Percentiles rank a stretch among this genome's conserved stretches.
These are phyloP conservation scores for Fonsecaea nubica DNA, from an alignment of 2,329 filamentous ascomycete species.

Conservation along the genomic window DNA sequence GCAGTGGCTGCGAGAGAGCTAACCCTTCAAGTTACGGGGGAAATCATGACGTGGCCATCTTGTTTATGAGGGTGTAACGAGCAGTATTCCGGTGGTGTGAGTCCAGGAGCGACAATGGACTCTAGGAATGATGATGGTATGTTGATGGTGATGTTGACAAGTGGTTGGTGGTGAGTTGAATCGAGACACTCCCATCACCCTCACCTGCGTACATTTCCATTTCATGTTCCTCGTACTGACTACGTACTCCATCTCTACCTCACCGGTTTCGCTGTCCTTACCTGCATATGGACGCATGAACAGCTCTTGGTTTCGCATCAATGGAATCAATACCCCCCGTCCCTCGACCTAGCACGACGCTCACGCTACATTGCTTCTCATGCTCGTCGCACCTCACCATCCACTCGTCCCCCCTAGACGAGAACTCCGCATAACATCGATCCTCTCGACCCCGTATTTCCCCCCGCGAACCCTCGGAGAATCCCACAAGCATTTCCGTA, in stretches of 20 bases:
- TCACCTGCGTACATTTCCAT: not conserved
- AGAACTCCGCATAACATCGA: not conserved
- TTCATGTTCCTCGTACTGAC: not conserved
- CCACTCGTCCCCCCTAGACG: not conserved
- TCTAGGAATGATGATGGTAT: not conserved
- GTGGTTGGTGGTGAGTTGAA: not conserved
- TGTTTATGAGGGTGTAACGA: not conserved
- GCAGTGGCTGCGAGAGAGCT: not conserved
- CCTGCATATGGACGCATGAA: not conserved
- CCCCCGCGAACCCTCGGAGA: not conserved
- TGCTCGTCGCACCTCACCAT: not conserved
- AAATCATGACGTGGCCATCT: not conserved
- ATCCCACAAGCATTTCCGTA: not conserved
- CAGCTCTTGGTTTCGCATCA: not conserved
- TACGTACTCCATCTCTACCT: not conserved
- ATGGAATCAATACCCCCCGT: too few species aligned
- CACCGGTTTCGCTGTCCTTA: not conserved
- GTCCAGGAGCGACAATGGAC: not conserved
- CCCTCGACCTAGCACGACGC: not conserved
- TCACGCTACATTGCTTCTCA: not conserved
- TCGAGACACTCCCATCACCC: not conserved
- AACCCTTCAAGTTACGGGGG: not conserved
- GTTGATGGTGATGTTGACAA: not conserved
- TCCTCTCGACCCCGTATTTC: conserved; percentile 5
- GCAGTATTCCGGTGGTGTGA: not conserved